These are phyloP conservation scores for Seiridium cupressi DNA, from an alignment of 2,329 filamentous ascomycete species.

Conservation along the genomic window DNA sequence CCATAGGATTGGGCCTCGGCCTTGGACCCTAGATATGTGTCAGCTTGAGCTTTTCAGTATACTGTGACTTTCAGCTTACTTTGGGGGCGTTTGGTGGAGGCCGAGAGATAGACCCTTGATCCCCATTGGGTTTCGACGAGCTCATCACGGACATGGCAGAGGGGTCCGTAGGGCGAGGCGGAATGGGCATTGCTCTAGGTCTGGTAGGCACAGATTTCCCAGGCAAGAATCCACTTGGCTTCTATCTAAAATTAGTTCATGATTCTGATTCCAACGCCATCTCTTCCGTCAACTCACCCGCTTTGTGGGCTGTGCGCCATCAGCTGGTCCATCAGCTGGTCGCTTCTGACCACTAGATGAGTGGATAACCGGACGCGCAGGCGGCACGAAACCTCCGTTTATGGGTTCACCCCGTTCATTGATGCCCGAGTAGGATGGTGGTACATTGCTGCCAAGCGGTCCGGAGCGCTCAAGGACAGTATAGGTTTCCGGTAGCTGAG, in stretches of 20 bases:
- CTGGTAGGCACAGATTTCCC: slow-evolving; percentile 19
- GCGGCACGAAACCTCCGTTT: slow-evolving; percentile 13
- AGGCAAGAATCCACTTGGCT: slow-evolving; percentile 15
- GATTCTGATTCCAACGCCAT: no score
- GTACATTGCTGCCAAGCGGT: slow-evolving; percentile 7
- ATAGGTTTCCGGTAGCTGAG: slow-evolving; percentile 24
- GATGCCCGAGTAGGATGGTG: slow-evolving; percentile 14
- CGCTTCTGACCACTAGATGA: slow-evolving; percentile 24
- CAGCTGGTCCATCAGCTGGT: slow-evolving; percentile 17
- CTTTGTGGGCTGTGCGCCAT: slow-evolving; percentile 22
- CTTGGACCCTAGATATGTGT: background rate
- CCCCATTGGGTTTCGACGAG: slow-evolving; percentile 12
- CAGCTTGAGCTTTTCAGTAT: background rate
- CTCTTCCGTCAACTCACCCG: slow-evolving; percentile 17
- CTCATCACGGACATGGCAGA: slow-evolving; percentile 28
- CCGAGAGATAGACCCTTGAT: slow-evolving; percentile 8
- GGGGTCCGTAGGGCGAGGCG: slow-evolving; percentile 25
- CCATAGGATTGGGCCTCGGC: slow-evolving; percentile 9
- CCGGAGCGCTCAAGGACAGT: slow-evolving; percentile 19
- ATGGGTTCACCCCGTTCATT: slow-evolving; percentile 28
- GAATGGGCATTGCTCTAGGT: slow-evolving; percentile 23
- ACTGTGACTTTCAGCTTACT: slow-evolving; percentile 17
- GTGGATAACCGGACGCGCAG: slow-evolving; percentile 29
- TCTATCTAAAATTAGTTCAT: slow-evolving; percentile 11
- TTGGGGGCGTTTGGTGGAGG: slow-evolving; percentile 15